Evolutionary conservation across 306 rosid genomes (phyloP).

Genomic region (Quercus parvula): DNA sequence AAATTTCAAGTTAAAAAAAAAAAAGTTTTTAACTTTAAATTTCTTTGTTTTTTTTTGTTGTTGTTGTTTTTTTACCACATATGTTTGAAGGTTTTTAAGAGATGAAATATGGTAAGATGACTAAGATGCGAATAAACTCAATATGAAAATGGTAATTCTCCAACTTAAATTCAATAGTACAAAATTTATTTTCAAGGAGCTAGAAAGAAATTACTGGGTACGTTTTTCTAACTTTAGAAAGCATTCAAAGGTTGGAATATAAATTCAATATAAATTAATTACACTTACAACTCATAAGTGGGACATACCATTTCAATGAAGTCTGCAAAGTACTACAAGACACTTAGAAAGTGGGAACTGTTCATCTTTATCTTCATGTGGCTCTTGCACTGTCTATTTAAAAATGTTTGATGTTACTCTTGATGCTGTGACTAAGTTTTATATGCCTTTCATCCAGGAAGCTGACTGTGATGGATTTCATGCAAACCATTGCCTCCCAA

Average conservation of each 20-base stretch:
- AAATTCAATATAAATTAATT: not conserved
- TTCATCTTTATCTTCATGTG: not conserved
- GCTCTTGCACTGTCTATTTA: not conserved
- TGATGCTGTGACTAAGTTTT: not conserved
- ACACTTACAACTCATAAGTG: not conserved
- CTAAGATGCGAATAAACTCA: no score
- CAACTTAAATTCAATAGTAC: no score
- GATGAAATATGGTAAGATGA: no score
- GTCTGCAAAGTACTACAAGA: no score
- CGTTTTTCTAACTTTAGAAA: not conserved
- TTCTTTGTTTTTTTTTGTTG: no score
- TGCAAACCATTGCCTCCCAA: constrained; percentile 40
- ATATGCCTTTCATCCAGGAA: constrained; percentile 48
- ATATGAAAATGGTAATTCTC: no score
- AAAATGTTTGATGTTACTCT: not conserved
- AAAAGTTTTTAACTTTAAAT: no score
- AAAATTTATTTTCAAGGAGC: no score
- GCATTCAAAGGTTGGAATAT: not conserved
- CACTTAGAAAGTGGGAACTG: not conserved
- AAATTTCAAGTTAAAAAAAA: not conserved
- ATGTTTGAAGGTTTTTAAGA: no score
- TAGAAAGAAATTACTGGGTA: no score
- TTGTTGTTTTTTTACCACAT: no score
- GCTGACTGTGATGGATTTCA: constrained; percentile 69
- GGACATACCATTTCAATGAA: no score